Evolutionary conservation across 202 grass and related monocot genomes (phyloP), one percentile per base, ranked within the genome.

Genomic region (Zizania palustris): DNA sequence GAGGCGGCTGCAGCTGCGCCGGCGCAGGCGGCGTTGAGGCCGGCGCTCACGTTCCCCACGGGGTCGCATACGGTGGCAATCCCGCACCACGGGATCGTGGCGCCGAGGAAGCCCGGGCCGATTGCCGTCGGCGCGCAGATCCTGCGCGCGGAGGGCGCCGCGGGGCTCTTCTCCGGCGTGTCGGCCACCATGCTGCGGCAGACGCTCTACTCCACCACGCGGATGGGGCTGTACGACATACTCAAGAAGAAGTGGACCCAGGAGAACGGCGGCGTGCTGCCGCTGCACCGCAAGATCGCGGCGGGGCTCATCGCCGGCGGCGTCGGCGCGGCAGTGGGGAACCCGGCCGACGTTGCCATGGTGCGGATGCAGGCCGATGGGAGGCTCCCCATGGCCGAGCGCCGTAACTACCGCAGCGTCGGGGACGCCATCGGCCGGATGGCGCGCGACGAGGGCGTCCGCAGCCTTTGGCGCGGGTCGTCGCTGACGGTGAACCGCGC

Each of bases 291-390:
- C 67, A 99, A 99, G 82, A 74, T 99, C 36, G 78, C 76, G 1
- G 92, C 96, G 0, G 96, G 96, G 0, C 88, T 99, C 60, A 33
- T 96, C 37, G 92, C 96, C 8, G 96, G 96, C 35, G 96, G 90
- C 9, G 63, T 99, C 45, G 96, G 96, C 22, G 96, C 96, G 0
- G 92, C 96, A 4, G 96, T 96, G 0, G 96, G 96, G 6, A 99
- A 99, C 78, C 96, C 96, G 38, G 96, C 96, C 44, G 96, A 99
- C 83, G 80, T 96, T 5, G 96, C 96, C 82, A 99, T 99, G 96
- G 96, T 99, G 35, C 80, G 96, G 80, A 99, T 99, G 96, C 96
- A 99, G 81, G 96, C 93, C 1, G 93, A 97, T 75, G 93, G 93
- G 5, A 65, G 90, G 0, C 93, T 97, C 5, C 93, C 93, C 1